Conservation (phyloP, 202 grass and related monocot genomes). For the Setaria italica region DNA sequence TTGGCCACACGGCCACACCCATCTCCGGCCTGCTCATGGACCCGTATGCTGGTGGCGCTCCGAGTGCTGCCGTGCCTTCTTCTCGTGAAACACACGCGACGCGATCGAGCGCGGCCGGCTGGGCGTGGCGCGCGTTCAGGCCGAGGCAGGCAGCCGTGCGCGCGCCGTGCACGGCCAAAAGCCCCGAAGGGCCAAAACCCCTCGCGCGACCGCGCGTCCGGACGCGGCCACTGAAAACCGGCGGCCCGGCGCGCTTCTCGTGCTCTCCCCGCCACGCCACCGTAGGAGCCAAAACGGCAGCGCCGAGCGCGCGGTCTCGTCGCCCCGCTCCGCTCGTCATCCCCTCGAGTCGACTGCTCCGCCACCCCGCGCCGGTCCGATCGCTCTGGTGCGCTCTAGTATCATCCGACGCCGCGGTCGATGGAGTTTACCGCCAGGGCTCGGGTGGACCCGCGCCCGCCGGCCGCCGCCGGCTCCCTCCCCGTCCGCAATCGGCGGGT, state of each 20-base stretch:
- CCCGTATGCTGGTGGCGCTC: too few species aligned
- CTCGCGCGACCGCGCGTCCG: not conserved
- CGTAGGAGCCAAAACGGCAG: not conserved
- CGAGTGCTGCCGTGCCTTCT: too few species aligned
- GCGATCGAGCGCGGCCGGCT: too few species aligned
- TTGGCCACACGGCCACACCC: too few species aligned
- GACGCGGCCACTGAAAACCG: not conserved
- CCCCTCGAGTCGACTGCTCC: not conserved
- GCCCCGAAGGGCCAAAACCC: not conserved
- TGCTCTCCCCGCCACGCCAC: not conserved
- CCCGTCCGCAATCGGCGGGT: not conserved
- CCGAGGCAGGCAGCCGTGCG: not conserved
- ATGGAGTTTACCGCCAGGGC: slow-evolving; percentile 11
- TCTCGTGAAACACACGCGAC: too few species aligned
- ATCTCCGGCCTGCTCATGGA: too few species aligned
- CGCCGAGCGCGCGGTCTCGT: not conserved
- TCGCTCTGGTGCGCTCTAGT: not conserved
- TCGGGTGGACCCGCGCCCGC: not conserved
- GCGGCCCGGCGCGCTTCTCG: not conserved
- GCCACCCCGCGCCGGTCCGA: not conserved
- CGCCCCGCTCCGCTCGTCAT: not conserved
- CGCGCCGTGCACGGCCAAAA: not conserved
- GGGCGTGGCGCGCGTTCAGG: too few species aligned
- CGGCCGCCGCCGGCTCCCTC: not conserved
- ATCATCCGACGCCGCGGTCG: not conserved